Base-by-base conservation (phyloP, 2,329 filamentous ascomycete species). In the Amesomyces nigricolor region DNA sequence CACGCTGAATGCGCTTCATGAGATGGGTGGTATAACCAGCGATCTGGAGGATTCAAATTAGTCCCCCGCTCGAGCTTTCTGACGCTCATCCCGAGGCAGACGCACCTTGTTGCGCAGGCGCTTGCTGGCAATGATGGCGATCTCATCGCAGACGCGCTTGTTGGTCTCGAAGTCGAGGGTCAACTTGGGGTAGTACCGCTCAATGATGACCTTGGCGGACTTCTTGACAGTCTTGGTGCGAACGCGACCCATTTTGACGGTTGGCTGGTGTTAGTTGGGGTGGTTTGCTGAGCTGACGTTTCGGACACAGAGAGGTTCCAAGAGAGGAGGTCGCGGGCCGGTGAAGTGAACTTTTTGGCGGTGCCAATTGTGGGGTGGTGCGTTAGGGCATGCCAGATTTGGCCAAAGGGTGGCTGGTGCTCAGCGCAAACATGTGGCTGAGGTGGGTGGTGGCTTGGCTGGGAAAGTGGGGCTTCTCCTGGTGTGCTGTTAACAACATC, bases 1-100 rank as follows among this genome's bases (percentile, higher is more conserved):
- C 94, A 76, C 94, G 91, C 84, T 97, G 94, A 71, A 99, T 99
- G 79, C 94, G 94, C 87, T 97, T 97, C 95, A 99, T 99, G 78
- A 95, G 76, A 75, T 95, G 91, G 67, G 94, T 97, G 71, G 92
- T 96, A 86, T 96, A 97, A 71, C 94, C 94, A 72, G 94, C 91
- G 81, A 96, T 95, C 89, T 92, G 65, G 52, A 19, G 4, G 37
- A 9, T 19, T 11, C 7, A 19, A 10, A 38, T 56, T 11, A 56
- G 32, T 44, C 37, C 3, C 26, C 13, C 13, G 13, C 2, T 9
- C 13, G n/a, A 7, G 13, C 17, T 17, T 17, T 2, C 22, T 26
- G 22, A 26, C 6, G 22, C 11, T 43, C 13, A n/a, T 16, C n/a
- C 14, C 4, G 9, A 4, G 17, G 13, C 11, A 30, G 13, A 38